These are phyloP conservation scores for Fusarium fracticaudum DNA, from an alignment of 2,329 filamentous ascomycete genomes.

Conservation along the genomic window DNA sequence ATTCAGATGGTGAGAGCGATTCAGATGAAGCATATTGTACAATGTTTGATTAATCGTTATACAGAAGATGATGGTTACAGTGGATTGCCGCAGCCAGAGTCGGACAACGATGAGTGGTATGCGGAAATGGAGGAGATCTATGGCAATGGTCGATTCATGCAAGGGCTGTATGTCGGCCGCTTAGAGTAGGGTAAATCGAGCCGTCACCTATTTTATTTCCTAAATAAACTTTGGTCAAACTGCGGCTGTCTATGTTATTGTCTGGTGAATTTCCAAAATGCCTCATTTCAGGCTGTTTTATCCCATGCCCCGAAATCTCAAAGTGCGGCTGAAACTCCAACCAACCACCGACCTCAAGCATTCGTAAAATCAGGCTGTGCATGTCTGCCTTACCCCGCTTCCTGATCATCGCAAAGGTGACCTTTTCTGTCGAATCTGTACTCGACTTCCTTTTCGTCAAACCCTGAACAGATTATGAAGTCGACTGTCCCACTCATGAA, in stretches of 20 bases:
- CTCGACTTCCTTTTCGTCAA: rapidly evolving
- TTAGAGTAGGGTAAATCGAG: neutral
- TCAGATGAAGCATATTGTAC: neutral
- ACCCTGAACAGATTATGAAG: rapidly evolving
- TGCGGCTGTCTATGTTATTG: rapidly evolving
- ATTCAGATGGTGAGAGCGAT: neutral
- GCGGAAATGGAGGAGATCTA: neutral
- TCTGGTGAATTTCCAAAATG: rapidly evolving
- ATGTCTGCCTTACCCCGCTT: neutral
- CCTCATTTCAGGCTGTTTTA: neutral
- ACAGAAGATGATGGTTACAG: no score
- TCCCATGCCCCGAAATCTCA: neutral
- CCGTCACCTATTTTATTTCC: neutral
- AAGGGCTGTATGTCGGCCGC: neutral
- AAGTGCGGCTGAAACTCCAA: neutral
- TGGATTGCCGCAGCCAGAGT: no score
- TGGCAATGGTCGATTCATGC: neutral
- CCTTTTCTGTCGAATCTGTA: rapidly evolving
- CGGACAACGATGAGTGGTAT: neutral
- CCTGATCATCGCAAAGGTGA: rapidly evolving
- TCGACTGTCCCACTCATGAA: rapidly evolving
- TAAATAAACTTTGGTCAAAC: neutral
- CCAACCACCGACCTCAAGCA: neutral
- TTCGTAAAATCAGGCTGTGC: neutral
- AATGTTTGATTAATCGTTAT: neutral